Base-by-base conservation (phyloP, 2,329 filamentous ascomycete genomes). In the Calonectria fujianensis region DNA sequence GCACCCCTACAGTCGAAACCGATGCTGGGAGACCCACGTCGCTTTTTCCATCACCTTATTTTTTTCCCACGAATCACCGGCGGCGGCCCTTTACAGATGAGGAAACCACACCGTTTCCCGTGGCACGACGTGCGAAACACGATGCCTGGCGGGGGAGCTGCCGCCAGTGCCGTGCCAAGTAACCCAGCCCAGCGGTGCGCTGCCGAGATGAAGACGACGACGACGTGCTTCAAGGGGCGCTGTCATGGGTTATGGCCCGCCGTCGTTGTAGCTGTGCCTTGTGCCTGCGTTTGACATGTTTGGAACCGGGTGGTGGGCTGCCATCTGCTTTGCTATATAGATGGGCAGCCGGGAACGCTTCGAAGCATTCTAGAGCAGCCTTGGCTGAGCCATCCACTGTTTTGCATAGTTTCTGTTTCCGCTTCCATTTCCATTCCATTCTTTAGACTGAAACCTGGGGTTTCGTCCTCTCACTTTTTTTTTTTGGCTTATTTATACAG, bases 161-260 rank as follows among this genome's bases (percentile, higher is more conserved):
- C 78, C 78, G 78, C 50, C 65, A 66, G n/a, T 75, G 64, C 77
- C 76, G 76, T 66, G 78, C 78, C 74, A 80, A 78, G 78, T 32
- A 45, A 16, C 16, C 59, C 24, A 18, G 18, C 13, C 45, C 20
- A 41, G 39, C 18, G 39, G 20, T 61, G 57, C 61, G 61, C 61
- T 39, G 51, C 66, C 67, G 72, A 75, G 50, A 73, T 39, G 59
- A 70, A 41, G 57, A 10, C n/a, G 35, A 16, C 35, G 57, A 10
- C n/a, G 35, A 16, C 35, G 35, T 61, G 29, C 41, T 69, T 41
- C 72, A 54, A 37, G 45, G 72, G 75, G 29, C 54, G 31, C 16
- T 16, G 31, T 29, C 61, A 16, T 65, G 57, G 61, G 20, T 48
- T 24, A 27, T 65, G 61, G 39, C 61, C 61, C 61, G 61, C 61